Conservation (phyloP, 257 asterid genomes). For the Echium plantagineum region DNA sequence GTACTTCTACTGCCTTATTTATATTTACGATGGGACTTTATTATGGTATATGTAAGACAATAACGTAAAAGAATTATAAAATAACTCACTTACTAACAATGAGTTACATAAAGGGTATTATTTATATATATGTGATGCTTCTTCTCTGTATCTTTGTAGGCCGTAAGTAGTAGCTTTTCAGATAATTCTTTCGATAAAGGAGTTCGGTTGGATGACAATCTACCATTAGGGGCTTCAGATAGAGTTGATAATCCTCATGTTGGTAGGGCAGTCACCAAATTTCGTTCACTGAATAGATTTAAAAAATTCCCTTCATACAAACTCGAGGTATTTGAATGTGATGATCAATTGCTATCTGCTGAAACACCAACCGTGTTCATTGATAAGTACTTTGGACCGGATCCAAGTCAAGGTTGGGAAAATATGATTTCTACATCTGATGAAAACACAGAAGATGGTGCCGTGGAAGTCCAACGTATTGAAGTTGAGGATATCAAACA, state of each 20-base stretch:
- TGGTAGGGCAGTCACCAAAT: neutral
- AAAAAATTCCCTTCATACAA: too few relatives aligned
- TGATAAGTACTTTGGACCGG: neutral
- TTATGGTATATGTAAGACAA: too few relatives aligned
- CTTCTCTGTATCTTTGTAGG: too few relatives aligned
- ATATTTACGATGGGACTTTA: too few relatives aligned
- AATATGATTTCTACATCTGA: neutral
- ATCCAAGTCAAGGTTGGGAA: neutral
- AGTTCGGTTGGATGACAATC: neutral
- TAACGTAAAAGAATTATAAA: too few relatives aligned
- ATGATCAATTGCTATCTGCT: neutral
- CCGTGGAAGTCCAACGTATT: neutral
- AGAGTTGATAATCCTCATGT: neutral
- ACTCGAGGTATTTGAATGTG: neutral
- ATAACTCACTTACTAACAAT: too few relatives aligned
- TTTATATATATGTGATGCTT: too few relatives aligned
- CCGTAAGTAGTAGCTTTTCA: neutral
- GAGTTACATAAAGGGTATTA: too few relatives aligned
- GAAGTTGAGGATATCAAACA: neutral
- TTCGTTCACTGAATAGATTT: neutral
- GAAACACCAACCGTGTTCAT: neutral
- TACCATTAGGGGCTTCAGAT: neutral
- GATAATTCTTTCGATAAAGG: neutral
- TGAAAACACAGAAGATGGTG: neutral
- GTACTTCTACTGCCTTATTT: too few relatives aligned